These are phyloP conservation scores for Camelina hispida DNA, from an alignment of 345 rosid genomes.

Conservation along the genomic window DNA sequence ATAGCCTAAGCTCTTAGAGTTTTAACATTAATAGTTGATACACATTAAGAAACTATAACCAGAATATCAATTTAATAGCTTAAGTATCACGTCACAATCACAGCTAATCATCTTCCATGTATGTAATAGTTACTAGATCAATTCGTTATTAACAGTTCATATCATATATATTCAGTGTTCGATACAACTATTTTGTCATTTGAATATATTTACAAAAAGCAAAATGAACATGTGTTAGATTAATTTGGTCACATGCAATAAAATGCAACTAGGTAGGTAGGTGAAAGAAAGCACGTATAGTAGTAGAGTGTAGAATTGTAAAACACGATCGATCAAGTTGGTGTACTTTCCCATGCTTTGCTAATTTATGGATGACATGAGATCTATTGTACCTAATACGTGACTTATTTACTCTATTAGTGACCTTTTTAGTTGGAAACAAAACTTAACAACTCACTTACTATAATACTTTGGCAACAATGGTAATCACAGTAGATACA, in stretches of 20 bases:
- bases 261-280: conserved; percentile 14
- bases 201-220: not conserved
- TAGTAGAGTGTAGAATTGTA: not conserved
- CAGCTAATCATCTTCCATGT: not conserved
- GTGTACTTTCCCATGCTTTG: not conserved
- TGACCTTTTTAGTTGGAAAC: too few relatives aligned
- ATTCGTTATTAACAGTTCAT: not conserved
- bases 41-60: too few relatives aligned
- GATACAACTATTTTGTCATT: not conserved
- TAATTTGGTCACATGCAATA: not conserved
- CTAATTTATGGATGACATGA: not conserved
- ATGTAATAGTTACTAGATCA: not conserved
- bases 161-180: not conserved
- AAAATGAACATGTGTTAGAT: not conserved
- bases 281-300: not conserved
- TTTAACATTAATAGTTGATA: too few relatives aligned
- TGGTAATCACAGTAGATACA: too few relatives aligned
- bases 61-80: too few relatives aligned
- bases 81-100: not conserved
- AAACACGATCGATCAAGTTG: not conserved
- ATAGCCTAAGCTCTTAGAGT: too few relatives aligned
- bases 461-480: too few relatives aligned
- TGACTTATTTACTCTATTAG: not conserved
- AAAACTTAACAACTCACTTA: too few relatives aligned
- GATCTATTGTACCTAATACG: not conserved